Conservation (phyloP, 352 stramenopile genomes). For the Thalassiosira hispida region DNA sequence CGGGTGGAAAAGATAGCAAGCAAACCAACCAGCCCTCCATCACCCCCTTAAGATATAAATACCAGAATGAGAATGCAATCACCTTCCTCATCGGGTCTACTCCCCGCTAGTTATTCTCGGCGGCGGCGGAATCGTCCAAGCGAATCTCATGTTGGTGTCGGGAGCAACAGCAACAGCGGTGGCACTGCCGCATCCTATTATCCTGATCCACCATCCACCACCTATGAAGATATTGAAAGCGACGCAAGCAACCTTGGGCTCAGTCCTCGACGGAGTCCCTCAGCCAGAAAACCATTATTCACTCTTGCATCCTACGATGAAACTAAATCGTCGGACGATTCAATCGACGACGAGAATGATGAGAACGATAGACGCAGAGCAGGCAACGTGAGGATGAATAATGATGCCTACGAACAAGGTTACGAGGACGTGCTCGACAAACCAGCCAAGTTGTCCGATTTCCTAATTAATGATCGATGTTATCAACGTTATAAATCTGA, state of each 20-base stretch:
- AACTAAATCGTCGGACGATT: conserved; percentile 13
- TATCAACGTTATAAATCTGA: conserved; percentile 42
- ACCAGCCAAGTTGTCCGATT: conserved; percentile 45
- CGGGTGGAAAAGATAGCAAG: no score
- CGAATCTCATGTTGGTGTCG: neutral
- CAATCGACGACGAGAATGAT: conserved; percentile 53
- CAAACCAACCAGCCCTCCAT: no score
- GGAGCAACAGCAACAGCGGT: neutral
- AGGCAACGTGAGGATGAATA: conserved; percentile 1
- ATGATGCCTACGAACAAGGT: conserved; percentile 27
- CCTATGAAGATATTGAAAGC: conserved; percentile 14
- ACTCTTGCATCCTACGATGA: neutral
- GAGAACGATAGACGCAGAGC: conserved; percentile 23
- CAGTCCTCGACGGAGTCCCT: conserved; percentile 11
- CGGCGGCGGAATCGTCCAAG: conserved; percentile 36
- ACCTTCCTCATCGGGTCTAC: conserved; percentile 30
- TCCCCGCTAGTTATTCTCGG: conserved; percentile 46
- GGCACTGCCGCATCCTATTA: neutral
- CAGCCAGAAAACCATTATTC: conserved; percentile 1
- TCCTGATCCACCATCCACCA: neutral
- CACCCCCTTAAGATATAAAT: no score
- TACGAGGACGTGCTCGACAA: conserved; percentile 51
- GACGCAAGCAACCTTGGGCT: neutral
- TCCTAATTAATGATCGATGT: conserved; percentile 50
- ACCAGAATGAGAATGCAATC: conserved; percentile 42